Conservation (phyloP, 208 protist genomes). For the Trypanosoma lewisi region DNA sequence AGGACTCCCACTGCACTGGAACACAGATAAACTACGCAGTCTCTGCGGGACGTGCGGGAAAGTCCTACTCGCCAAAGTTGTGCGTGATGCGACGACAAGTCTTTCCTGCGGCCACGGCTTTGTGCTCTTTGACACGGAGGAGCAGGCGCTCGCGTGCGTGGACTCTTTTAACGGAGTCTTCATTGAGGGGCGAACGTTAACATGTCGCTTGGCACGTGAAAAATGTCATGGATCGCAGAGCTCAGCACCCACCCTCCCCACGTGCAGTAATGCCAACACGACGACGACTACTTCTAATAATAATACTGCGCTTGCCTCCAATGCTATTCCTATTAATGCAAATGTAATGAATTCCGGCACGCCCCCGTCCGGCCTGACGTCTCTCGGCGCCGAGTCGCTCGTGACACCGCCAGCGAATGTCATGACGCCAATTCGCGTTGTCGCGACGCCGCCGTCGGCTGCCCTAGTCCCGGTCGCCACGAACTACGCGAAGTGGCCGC, state of each 20-base stretch:
- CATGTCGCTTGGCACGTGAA: slow-evolving; percentile 22
- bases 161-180: slow-evolving; percentile 11
- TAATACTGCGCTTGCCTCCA: too few relatives aligned
- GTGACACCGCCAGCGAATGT: background rate
- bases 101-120: slow-evolving; percentile 27
- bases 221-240: slow-evolving; percentile 1
- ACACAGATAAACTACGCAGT: slow-evolving; percentile 25
- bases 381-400: background rate
- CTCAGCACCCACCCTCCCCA: too few relatives aligned
- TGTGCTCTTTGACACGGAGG: slow-evolving; percentile 30
- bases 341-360: background rate
- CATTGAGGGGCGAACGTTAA: slow-evolving; percentile 16
- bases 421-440: background rate
- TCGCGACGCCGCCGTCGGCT: background rate
- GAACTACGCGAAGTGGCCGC: slow-evolving; percentile 13
- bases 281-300: too few relatives aligned
- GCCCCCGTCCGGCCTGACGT: background rate
- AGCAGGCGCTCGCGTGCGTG: slow-evolving; percentile 17
- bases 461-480: background rate
- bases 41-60: slow-evolving; percentile 27
- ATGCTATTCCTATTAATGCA: too few relatives aligned
- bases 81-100: slow-evolving; percentile 25
- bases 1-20: slow-evolving; percentile 26
- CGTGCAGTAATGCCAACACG: too few relatives aligned
- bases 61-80: slow-evolving; percentile 25